Percentiles rank a stretch among this genome's conserved stretches.
These are phyloP conservation scores for Phytopythium delawarense DNA, from an alignment of 352 stramenopile genomes.

Conservation along the genomic window DNA sequence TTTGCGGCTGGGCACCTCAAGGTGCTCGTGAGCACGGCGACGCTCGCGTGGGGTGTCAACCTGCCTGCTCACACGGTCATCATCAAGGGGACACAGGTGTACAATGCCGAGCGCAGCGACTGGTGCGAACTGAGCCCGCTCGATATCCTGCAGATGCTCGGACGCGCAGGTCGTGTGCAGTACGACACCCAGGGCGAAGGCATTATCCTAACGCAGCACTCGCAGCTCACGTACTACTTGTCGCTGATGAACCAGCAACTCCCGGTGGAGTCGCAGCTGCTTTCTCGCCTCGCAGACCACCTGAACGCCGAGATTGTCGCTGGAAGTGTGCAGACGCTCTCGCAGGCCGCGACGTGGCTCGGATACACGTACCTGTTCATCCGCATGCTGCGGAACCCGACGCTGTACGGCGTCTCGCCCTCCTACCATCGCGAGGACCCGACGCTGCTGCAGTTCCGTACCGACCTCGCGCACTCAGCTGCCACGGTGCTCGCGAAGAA, in stretches of 20 bases:
- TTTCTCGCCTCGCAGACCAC: constrained; percentile 96
- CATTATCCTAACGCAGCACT: constrained; percentile 99
- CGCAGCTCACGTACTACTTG: constrained; percentile 99
- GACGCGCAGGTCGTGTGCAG: constrained; percentile 96
- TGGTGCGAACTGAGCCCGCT: constrained; percentile 98
- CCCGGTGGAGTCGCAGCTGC: constrained; percentile 98
- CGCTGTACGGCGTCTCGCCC: constrained; percentile 93
- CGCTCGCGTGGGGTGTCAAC: constrained; percentile 99
- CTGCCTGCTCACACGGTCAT: constrained; percentile 99
- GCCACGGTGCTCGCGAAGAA: constrained; percentile 95
- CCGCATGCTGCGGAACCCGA: constrained; percentile 97
- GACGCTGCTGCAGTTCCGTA: constrained; percentile 92
- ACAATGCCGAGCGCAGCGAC: constrained; percentile 96
- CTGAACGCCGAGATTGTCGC: constrained; percentile 99
- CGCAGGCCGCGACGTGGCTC: constrained; percentile 97
- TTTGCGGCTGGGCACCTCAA: constrained; percentile 97
- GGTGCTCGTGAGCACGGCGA: constrained; percentile 98
- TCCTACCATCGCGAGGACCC: constrained; percentile 89
- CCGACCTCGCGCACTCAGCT: constrained; percentile 96
- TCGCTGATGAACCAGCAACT: constrained; percentile 99
- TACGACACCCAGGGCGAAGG: constrained; percentile 98
- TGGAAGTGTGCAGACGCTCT: constrained; percentile 93
- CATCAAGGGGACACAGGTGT: constrained; percentile 99
- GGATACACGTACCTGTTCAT: constrained; percentile 99
- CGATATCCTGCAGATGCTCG: constrained; percentile 99